These are phyloP conservation scores for Gracilaria caudata DNA, from an alignment of 23 red algal genomes.

Conservation along the genomic window DNA sequence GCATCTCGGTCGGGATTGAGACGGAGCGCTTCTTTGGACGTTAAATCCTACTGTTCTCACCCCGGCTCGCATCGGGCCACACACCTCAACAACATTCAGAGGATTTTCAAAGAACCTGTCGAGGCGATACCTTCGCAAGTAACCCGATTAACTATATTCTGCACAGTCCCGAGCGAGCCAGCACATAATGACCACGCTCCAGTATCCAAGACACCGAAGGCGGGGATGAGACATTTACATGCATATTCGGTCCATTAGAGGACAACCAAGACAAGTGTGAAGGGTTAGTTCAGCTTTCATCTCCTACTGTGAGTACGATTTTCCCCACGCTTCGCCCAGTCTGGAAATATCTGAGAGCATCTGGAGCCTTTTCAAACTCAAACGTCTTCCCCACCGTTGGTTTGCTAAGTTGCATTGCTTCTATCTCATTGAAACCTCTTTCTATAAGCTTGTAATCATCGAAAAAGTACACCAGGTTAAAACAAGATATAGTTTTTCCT, in stretches of 20 bases:
- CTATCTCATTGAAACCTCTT: slow-evolving; percentile 33
- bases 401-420: slow-evolving; percentile 22
- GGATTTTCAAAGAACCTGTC: not conserved
- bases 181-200: not conserved
- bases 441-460: slow-evolving; percentile 2
- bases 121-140: not conserved
- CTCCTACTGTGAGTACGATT: slow-evolving; percentile 30
- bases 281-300: not conserved
- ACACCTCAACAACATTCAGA: not conserved
- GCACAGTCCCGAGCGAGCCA: not conserved
- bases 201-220: no score
- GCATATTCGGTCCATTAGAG: no score
- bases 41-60: not conserved
- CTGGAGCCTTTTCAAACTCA: slow-evolving; percentile 27
- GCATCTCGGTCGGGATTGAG: not conserved
- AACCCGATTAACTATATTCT: not conserved
- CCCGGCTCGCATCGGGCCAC: not conserved
- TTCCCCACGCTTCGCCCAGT: slow-evolving; percentile 49
- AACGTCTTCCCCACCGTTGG: slow-evolving; percentile 43
- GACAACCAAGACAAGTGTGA: no score
- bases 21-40: not conserved
- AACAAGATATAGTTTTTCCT: slow-evolving; percentile 42
- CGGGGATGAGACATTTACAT: no score
- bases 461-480: slow-evolving; percentile 42
- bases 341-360: slow-evolving; percentile 44